Evolutionary conservation across 2,329 filamentous ascomycete species (phyloP).

Genomic region (Diaporthe vaccinii): DNA sequence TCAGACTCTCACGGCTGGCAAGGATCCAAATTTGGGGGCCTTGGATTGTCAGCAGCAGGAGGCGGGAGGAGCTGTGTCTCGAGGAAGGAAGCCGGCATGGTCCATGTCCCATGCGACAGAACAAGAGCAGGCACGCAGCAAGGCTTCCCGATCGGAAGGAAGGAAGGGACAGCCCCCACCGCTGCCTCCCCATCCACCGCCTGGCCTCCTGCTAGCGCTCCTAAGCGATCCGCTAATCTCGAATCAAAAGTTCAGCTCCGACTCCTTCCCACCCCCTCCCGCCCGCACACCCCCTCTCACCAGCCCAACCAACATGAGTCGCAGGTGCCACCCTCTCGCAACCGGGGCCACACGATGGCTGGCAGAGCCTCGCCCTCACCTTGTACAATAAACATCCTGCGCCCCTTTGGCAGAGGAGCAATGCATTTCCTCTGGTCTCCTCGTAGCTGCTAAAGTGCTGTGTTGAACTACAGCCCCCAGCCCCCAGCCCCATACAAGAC

Average conservation of each 20-base stretch:
- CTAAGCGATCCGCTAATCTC: slow-evolving; percentile 32
- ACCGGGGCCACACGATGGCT: background rate
- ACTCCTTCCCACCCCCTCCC: slow-evolving; percentile 28
- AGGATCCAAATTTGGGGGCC: background rate
- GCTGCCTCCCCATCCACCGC: slow-evolving; percentile 1
- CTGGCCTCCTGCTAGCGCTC: slow-evolving; percentile 34
- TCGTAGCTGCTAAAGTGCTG: slow-evolving; percentile 23
- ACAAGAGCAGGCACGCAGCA: background rate
- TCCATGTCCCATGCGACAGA: background rate
- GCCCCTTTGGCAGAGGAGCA: slow-evolving; percentile 26
- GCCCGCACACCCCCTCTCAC: slow-evolving; percentile 13
- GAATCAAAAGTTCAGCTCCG: slow-evolving; percentile 35
- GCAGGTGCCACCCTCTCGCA: slow-evolving; percentile 1
- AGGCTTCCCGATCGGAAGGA: slow-evolving; percentile 27
- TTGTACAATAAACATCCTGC: slow-evolving; percentile 38
- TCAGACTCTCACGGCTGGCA: background rate
- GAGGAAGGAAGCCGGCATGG: background rate
- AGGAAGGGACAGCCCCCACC: slow-evolving; percentile 21
- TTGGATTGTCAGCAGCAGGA: background rate
- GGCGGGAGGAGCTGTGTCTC: background rate
- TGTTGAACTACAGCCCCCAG: background rate
- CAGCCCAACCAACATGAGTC: slow-evolving; percentile 30
- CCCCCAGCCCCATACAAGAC: background rate
- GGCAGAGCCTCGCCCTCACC: slow-evolving; percentile 38
- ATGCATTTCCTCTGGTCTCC: slow-evolving; percentile 26